Evolutionary conservation across 257 asterid species (phyloP), one percentile per base, ranked within the genome.

Genomic region (Leonotis leonurus): DNA sequence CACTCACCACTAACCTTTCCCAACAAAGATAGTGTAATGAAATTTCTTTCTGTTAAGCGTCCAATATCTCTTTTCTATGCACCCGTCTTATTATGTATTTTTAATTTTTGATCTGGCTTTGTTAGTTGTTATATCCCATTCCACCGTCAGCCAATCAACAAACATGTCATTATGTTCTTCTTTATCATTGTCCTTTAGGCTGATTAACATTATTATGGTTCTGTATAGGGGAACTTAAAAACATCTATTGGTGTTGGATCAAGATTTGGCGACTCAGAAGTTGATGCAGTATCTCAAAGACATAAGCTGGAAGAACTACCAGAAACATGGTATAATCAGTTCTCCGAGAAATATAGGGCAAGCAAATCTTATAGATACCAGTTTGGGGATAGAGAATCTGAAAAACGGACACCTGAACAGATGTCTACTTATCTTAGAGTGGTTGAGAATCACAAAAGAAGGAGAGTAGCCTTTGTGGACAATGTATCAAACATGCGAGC

Each of bases 361-460:
- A 83, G 78, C 37, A 83, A 81, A 73, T 79, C 97, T n/a, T 86
- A 86, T 71, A 85, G 82, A 65, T 66, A 73, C 74, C 80, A 82
- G 62, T 73, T 70, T 65, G 87, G 80, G 52, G 92, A 88, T 72
- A 83, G 80, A 64, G 98, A 89, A 76, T 52, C 85, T 6, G 98
- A 89, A 56, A 86, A 85, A 70, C 83, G 98, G 69, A 83, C 95
- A 3, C 95, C 98, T 41, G 97, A 89, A 63, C 92, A 74, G 75
- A 92, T 92, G 98, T 72, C 88, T 63, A 65, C 75, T 27, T 92
- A 92, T 82, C 91, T 89, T 70, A 81, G 78, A 80, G 89, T 83
- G 67, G 78, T 78, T 41, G 95, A 89, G 76, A 84, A 80, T 70
- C 97, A 89, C 72, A 88, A 89, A 79, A 84, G 97, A 56, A 80